Base-by-base conservation (phyloP, 768 basidiomycete genomes). In the Amanita molliuscula region DNA sequence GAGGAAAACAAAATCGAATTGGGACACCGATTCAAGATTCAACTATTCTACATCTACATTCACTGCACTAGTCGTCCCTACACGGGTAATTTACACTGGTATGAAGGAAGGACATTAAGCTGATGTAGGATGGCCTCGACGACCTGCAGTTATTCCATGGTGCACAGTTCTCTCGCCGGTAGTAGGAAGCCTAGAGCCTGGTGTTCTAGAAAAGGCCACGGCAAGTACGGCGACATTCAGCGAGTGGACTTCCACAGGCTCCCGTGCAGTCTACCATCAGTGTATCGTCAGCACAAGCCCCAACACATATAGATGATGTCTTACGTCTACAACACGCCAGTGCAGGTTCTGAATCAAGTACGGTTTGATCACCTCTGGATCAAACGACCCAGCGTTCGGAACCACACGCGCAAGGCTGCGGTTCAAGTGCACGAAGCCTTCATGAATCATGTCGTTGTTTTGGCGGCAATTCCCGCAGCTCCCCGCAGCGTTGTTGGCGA, bases 371-470 rank as follows among this genome's bases (percentile, higher is more conserved):
- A 61, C 65, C 11, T 55, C 55, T 4, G 72, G 71, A 6, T 69
- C 62, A 31, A 69, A 61, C 5, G 72, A 66, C 4, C 52, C 44
- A 25, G 70, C 52, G 2, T 60, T 58, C 0, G 62, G 62, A 25
- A 59, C 59, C 4, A 60, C 52, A 10, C 21, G 33, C 2, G 54
- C 54, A 35, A 77, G 65, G 3, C 56, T 64, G 0, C 62, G 52
- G 38, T 70, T 70, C 28, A 77, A 61, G 53, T 70, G 72, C 4
- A 76, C 68, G 57, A 71, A 75, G 4, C 73, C 73, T 55, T 74
- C 72, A 18, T 61, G 57, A 21, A 66, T 53, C 16, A 66, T 36
- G 40, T 67, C 61, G 5, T 36, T 51, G 36, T 68, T 61, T 1
- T 58, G 53, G 28, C 58, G 56, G 57, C 72, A 75, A 53, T 74